phyloP scores from a whole-genome alignment of 176 grass and related monocot species.

The Puccinellia tenuiflora region DNA sequence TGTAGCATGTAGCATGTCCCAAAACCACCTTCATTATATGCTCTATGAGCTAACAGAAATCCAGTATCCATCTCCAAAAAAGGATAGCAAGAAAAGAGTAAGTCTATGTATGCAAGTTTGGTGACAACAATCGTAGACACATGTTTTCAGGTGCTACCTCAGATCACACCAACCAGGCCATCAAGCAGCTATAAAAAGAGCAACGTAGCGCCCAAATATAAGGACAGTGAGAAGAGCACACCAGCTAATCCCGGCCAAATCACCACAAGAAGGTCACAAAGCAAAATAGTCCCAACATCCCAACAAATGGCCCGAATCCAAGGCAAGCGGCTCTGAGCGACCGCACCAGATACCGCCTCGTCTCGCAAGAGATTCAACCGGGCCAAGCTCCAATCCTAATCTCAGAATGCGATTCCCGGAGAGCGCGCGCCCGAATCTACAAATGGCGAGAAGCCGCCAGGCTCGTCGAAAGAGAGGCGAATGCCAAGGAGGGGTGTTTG shows the following conservation, averaged over 20 bases:
- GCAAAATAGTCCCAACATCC: neutral
- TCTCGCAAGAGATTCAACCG: neutral
- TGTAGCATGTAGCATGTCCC: neutral
- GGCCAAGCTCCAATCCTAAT: neutral
- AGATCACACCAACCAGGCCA: slow-evolving; percentile 11
- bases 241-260: neutral
- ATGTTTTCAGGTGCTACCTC: neutral
- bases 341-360: neutral
- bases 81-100: neutral
- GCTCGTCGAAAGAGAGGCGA: neutral
- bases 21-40: neutral
- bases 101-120: neutral
- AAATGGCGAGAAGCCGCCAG: neutral
- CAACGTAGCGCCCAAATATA: slow-evolving; percentile 13
- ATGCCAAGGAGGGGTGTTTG: neutral
- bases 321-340: neutral
- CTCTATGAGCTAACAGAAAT: neutral
- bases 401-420: neutral
- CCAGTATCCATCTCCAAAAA: neutral
- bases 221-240: neutral
- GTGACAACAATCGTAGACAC: neutral
- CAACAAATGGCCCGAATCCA: neutral
- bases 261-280: neutral
- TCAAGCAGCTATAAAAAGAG: slow-evolving; percentile 19
- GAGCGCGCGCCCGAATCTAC: neutral